Percentiles rank a stretch among this genome's conserved stretches.
These are phyloP conservation scores for Juglanconis sp. DNA, from an alignment of 2,329 filamentous ascomycete genomes.

Conservation along the genomic window DNA sequence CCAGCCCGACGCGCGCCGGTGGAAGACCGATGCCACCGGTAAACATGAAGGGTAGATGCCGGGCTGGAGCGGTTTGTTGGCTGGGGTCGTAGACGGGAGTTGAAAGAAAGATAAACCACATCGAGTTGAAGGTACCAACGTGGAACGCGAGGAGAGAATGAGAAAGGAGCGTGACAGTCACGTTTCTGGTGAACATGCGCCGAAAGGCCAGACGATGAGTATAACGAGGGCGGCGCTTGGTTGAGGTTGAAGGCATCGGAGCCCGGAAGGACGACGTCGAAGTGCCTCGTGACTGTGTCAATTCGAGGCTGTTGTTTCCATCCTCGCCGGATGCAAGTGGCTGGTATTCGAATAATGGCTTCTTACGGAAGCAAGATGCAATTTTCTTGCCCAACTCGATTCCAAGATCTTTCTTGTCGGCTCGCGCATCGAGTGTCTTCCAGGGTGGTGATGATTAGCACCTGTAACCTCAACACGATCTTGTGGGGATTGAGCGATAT, in stretches of 20 bases:
- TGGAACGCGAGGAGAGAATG: slow-evolving; percentile 71
- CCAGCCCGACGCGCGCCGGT: slow-evolving; percentile 68
- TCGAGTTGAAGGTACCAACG: slow-evolving; percentile 71
- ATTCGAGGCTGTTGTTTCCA: slow-evolving; percentile 29
- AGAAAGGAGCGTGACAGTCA: slow-evolving; percentile 53
- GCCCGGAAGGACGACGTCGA: slow-evolving; percentile 1
- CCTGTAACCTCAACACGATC: no score
- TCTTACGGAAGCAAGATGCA: slow-evolving; percentile 20
- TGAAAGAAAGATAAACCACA: slow-evolving; percentile 75
- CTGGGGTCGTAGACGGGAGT: slow-evolving; percentile 57
- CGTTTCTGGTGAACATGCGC: slow-evolving; percentile 54
- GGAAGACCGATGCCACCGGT: slow-evolving; percentile 74
- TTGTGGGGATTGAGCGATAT: neutral
- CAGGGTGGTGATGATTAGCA: neutral
- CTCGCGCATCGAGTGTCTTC: slow-evolving; percentile 45
- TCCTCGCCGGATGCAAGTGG: slow-evolving; percentile 30
- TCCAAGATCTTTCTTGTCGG: slow-evolving; percentile 41
- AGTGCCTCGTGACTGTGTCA: slow-evolving; percentile 19
- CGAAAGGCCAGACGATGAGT: slow-evolving; percentile 49
- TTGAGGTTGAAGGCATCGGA: slow-evolving; percentile 6
- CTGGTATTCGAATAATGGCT: slow-evolving; percentile 27
- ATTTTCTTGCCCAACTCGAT: slow-evolving; percentile 38
- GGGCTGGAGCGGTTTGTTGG: slow-evolving; percentile 27
- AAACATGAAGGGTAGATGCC: slow-evolving; percentile 57
- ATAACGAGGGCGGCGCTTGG: slow-evolving; percentile 33